A percentile compares a stretch with the other conserved stretches of the same genome.
Conservation (phyloP, 1,139 yeast species). For the Lodderomyces orthopsilosis region DNA sequence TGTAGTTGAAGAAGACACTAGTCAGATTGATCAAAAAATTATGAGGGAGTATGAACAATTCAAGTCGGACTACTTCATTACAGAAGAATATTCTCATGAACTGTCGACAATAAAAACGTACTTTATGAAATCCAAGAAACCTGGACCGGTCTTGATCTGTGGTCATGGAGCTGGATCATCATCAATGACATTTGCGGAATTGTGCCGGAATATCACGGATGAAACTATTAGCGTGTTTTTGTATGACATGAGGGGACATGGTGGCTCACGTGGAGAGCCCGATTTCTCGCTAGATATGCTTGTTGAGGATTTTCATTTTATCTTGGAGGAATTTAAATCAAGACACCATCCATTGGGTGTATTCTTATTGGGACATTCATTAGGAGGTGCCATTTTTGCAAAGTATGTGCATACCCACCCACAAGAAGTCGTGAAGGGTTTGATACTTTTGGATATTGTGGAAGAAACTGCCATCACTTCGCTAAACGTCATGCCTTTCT, state of each 20-base stretch:
- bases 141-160: constrained; percentile 61
- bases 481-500: constrained; percentile 60
- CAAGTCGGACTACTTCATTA: constrained; percentile 17
- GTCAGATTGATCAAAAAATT: not conserved
- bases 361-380: constrained; percentile 80
- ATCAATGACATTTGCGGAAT: constrained; percentile 68
- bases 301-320: constrained; percentile 52
- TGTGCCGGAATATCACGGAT: constrained; percentile 31
- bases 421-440: constrained; percentile 45
- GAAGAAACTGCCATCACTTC: constrained; percentile 87
- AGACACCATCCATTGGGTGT: constrained; percentile 20
- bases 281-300: constrained; percentile 54
- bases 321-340: constrained; percentile 39
- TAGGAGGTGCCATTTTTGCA: constrained; percentile 86
- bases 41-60: not conserved
- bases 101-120: constrained; percentile 51
- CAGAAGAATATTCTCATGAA: constrained; percentile 1
- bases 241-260: constrained; percentile 87
- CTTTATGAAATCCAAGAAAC: constrained; percentile 50
- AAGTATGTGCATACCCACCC: constrained; percentile 27
- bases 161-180: constrained; percentile 98
- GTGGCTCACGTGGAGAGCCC: constrained; percentile 29
- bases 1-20: not conserved
- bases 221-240: constrained; percentile 52
- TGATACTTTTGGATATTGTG: constrained; percentile 83